A percentile compares a stretch with the other conserved stretches of the same genome.
Evolutionary conservation across 2,329 filamentous ascomycete genomes (phyloP).

Genomic region (Hypoxylon sp.): DNA sequence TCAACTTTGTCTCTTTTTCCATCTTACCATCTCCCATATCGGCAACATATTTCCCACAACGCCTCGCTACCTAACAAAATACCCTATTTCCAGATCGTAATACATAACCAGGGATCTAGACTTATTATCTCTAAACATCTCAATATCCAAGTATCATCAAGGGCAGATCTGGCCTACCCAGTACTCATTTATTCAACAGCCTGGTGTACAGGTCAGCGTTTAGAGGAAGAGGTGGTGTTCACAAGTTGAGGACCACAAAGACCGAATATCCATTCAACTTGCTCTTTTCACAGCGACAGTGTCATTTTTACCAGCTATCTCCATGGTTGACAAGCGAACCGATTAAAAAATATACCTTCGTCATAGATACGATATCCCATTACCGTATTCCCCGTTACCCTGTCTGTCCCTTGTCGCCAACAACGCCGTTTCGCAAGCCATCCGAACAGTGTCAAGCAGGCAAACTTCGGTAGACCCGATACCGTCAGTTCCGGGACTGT

Average conservation of each 20-base stretch:
- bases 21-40: slow-evolving; percentile 21
- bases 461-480: slow-evolving; percentile 9
- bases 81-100: slow-evolving; percentile 19
- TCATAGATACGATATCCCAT: slow-evolving; percentile 26
- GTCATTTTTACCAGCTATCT: slow-evolving; percentile 34
- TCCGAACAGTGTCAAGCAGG: slow-evolving; percentile 17
- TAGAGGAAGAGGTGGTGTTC: slow-evolving; percentile 19
- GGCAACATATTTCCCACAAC: slow-evolving; percentile 17
- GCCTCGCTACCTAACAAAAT: slow-evolving; percentile 15
- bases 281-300: slow-evolving; percentile 22
- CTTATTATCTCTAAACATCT: slow-evolving; percentile 21
- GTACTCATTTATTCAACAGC: slow-evolving; percentile 15
- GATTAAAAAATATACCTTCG: slow-evolving; percentile 13
- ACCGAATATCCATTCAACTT: slow-evolving; percentile 19
- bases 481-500: slow-evolving; percentile 13
- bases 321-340: slow-evolving; percentile 28
- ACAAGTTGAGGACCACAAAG: slow-evolving; percentile 5
- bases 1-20: slow-evolving; percentile 16
- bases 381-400: slow-evolving; percentile 2
- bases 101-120: slow-evolving; percentile 14
- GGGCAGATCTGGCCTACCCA: slow-evolving; percentile 25
- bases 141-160: slow-evolving; percentile 35
- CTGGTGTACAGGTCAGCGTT: slow-evolving; percentile 23
- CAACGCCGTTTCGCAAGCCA: slow-evolving; percentile 7
- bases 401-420: slow-evolving; percentile 20